A percentile compares a stretch with the other conserved stretches of the same genome.
Evolutionary conservation across 2,329 filamentous ascomycete species (phyloP).

Genomic region (Huntiella moniliformis): DNA sequence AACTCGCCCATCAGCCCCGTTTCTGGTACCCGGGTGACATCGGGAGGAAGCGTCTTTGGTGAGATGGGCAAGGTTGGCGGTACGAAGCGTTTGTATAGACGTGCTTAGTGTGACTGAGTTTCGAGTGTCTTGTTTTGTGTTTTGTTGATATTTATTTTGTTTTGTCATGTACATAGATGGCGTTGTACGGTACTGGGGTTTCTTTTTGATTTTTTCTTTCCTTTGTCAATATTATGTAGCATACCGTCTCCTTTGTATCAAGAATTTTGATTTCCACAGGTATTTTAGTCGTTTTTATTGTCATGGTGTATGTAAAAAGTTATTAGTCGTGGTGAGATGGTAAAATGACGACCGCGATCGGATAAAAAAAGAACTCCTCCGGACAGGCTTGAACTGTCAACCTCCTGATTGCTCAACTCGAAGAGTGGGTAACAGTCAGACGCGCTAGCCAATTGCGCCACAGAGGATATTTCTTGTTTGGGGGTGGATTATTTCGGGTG

Average conservation of each 20-base stretch:
- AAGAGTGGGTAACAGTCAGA: slow-evolving; percentile 33
- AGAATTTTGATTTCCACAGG: not conserved
- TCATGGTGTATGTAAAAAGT: not conserved
- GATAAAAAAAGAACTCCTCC: slow-evolving; percentile 5
- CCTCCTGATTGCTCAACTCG: slow-evolving; percentile 5
- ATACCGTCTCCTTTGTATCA: not conserved
- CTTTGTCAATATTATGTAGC: not conserved
- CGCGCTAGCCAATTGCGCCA: slow-evolving; percentile 39
- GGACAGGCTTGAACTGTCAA: slow-evolving; percentile 7
- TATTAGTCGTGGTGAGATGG: not conserved
- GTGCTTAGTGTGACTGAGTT: slow-evolving; percentile 15
- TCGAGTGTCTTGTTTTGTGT: not conserved
- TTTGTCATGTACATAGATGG: not conserved
- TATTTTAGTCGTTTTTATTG: not conserved
- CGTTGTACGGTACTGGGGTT: not conserved
- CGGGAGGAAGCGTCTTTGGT: slow-evolving; percentile 28
- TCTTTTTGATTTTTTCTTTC: slow-evolving; percentile 2
- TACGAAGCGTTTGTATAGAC: slow-evolving; percentile 53
- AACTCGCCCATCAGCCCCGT: not conserved
- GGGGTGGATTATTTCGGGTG: too few species aligned
- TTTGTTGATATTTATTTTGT: not conserved
- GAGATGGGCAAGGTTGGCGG: slow-evolving; percentile 54
- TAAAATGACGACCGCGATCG: not conserved
- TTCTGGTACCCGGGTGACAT: not conserved
- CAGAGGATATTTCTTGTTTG: slow-evolving; percentile 13